Evolutionary conservation across 768 basidiomycete genomes (phyloP), one percentile per base, ranked within the genome.

Genomic region (Holtermanniella nyarrowii): DNA sequence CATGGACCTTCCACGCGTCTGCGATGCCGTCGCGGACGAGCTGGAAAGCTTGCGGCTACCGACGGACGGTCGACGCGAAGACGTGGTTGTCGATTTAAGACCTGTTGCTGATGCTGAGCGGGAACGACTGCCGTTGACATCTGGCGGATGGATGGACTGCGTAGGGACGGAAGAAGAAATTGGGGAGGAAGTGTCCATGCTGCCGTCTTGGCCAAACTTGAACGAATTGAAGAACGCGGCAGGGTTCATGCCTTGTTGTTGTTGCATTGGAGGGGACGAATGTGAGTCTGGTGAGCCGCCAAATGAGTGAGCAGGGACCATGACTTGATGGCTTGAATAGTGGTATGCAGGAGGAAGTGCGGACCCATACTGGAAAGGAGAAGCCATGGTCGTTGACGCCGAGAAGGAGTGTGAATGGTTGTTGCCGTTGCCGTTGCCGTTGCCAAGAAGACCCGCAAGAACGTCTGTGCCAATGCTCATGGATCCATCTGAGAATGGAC

Each of bases 401-500:
- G 16, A 37, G 10, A 31, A 11, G 46, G 23, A 18, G 52, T 50
- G 22, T 46, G 58, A 3, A n/a, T n/a, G n/a, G n/a, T n/a, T n/a
- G n/a, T n/a, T n/a, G n/a, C n/a, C n/a, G n/a, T n/a, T n/a, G n/a
- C n/a, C n/a, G n/a, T n/a, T n/a, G 51, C 49, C 42, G 13, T 40
- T 45, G 4, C 43, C 46, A 52, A 58, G 53, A 12, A 60, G 47
- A 1, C 59, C 54, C 0, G 59, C 48, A 42, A 65, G 58, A 27
- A 61, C 46, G 31, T 61, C 48, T 18, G 63, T 65, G 20, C 54
- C 55, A 18, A 65, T 50, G 18, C 60, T 53, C 58, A 61, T 58
- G 16, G 63, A 65, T 1, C 60, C 63, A 40, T 61, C 63, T 2
- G 60, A 59, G 45, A 65, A 61, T 3, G 60, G 63, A 39, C 63